Evolutionary conservation across 2,329 filamentous ascomycete genomes (phyloP).

Genomic region (Diaporthe ilicicola): DNA sequence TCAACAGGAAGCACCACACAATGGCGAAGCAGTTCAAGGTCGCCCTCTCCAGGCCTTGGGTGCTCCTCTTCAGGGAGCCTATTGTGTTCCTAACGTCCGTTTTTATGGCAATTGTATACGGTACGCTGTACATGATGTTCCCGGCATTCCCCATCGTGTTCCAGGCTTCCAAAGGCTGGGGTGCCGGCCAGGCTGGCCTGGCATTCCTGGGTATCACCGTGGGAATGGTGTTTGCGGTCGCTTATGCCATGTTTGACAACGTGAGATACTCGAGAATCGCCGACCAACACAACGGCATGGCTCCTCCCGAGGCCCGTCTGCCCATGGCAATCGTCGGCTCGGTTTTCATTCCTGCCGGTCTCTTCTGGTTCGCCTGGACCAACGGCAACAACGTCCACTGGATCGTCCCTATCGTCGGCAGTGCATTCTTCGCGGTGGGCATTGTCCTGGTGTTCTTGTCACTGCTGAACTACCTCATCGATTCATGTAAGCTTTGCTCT

Average conservation of each 20-base stretch:
- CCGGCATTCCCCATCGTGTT: constrained; percentile 73
- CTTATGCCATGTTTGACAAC: constrained; percentile 65
- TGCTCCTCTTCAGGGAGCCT: constrained; percentile 74
- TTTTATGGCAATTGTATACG: constrained; percentile 37
- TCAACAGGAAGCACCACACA: constrained; percentile 47
- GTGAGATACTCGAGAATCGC: constrained; percentile 58
- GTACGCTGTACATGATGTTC: constrained; percentile 52
- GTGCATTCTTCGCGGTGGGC: constrained; percentile 45
- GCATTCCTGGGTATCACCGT: constrained; percentile 75
- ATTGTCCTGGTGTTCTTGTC: constrained; percentile 63
- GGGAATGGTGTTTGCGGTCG: constrained; percentile 69
- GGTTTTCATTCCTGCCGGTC: constrained; percentile 67
- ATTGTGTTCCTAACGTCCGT: constrained; percentile 43
- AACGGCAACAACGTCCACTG: constrained; percentile 61
- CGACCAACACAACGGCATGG: constrained; percentile 57
- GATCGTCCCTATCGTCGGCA: constrained; percentile 52
- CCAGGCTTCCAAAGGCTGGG: constrained; percentile 66
- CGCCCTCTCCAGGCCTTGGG: constrained; percentile 70
- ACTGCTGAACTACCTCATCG: constrained; percentile 64
- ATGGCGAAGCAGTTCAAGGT: constrained; percentile 62
- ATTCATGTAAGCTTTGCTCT: constrained; percentile 44
- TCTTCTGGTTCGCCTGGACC: constrained; percentile 78
- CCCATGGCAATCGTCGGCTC: constrained; percentile 69
- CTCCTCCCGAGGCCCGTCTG: constrained; percentile 73
- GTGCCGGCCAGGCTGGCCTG: constrained; percentile 65